These are phyloP conservation scores for Nannizziopsis arthrosporioides DNA, from an alignment of 2,329 filamentous ascomycete species.

Conservation along the genomic window DNA sequence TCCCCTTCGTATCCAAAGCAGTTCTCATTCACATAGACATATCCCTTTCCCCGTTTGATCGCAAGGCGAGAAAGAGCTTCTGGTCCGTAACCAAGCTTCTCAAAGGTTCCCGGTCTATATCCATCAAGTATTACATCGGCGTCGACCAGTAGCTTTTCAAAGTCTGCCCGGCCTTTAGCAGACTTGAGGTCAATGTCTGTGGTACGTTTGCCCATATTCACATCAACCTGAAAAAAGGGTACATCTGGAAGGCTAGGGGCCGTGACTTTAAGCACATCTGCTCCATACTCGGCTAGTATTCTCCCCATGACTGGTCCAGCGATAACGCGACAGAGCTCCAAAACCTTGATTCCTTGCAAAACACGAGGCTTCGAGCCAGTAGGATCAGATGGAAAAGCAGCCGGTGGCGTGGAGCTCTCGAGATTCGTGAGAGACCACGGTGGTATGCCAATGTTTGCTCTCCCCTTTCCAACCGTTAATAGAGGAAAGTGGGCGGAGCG, in stretches of 20 bases:
- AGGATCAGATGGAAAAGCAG: constrained; percentile 25
- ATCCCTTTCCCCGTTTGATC: constrained; percentile 46
- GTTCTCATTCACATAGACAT: constrained; percentile 59
- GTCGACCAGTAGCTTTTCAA: constrained; percentile 49
- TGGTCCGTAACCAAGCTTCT: constrained; percentile 52
- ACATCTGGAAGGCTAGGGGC: constrained; percentile 57
- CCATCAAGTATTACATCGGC: constrained; percentile 59
- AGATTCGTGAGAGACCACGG: constrained; percentile 42
- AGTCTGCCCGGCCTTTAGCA: constrained; percentile 40
- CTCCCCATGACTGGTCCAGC: constrained; percentile 62
- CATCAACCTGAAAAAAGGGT: constrained; percentile 60
- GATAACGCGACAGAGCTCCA: constrained; percentile 65
- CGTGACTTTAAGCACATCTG: constrained; percentile 61
- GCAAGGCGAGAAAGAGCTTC: constrained; percentile 44
- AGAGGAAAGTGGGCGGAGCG: background rate
- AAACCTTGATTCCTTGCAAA: constrained; percentile 55
- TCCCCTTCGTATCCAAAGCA: constrained; percentile 57
- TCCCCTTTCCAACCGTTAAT: constrained; percentile 23
- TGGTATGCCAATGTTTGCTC: constrained; percentile 30
- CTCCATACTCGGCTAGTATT: constrained; percentile 63
- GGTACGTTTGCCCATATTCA: constrained; percentile 60
- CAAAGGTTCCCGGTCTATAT: constrained; percentile 55
- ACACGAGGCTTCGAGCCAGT: constrained; percentile 32
- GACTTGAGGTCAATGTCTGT: constrained; percentile 52
- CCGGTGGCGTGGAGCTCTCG: constrained; percentile 40